Base-by-base conservation (phyloP, 2,329 filamentous ascomycete genomes). In the Diaporthe amygdali region DNA sequence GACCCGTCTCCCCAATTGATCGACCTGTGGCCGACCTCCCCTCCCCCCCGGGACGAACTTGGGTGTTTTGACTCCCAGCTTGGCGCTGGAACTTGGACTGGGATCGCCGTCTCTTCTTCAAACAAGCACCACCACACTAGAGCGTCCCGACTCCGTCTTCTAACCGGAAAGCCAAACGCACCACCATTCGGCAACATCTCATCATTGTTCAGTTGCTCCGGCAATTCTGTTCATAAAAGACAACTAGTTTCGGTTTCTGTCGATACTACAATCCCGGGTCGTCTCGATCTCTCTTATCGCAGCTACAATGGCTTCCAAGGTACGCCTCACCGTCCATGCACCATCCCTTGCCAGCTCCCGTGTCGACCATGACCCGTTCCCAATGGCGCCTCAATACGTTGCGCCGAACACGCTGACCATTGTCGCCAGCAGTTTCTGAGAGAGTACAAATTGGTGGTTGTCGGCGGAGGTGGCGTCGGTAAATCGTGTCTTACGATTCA, bases 401-500 rank as follows among this genome's bases (percentile, higher is more conserved):
- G 37, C 34, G 44, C 41, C 54, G 32, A 25, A 27, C 27, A 22
- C 10, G 44, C 70, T 72, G 64, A 72, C 67, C 54, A 44, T 47
- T 49, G 5, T 59, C 44, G 39, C 44, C 47, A 71, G 64, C 79
- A 96, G 93, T 96, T 95, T 81, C 86, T 96, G 82, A 89, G 94
- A 90, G 94, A 96, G 86, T 97, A 97, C 85, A 97, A 97, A 86
- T 86, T 97, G 85, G 96, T 99, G 73, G 96, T 98, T 74, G 95
- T 99, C 76, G 96, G 96, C 78, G 96, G 97, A 79, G 96, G 96
- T 89, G 96, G 96, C 83, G 96, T 99, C 76, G 96, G 96, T 86
- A 99, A 99, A 89, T 98, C 96, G 74, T 98, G 96, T 86, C 90
- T 99, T 88, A 98, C 96, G 72, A 98, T 99, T 81, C 96, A 98